Percentiles rank a stretch among this genome's conserved stretches.
Conservation (phyloP, 257 asterid genomes). For the Fraxinus excelsior region DNA sequence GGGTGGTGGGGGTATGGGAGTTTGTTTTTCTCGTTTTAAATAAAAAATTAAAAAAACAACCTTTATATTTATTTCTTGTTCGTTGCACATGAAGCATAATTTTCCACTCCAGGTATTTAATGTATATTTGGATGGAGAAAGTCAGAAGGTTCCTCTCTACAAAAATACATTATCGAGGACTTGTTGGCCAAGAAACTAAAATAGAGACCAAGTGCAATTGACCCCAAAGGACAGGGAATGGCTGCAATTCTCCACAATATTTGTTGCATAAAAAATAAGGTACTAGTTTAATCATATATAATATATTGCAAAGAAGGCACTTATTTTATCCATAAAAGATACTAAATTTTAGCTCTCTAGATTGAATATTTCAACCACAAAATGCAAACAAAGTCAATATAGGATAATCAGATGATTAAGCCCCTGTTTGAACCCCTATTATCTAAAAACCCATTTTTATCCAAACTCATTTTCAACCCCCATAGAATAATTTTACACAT, state of each 20-base stretch:
- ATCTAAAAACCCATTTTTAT: too few species aligned
- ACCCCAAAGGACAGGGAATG: not conserved
- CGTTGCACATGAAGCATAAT: not conserved
- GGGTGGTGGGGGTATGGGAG: not conserved
- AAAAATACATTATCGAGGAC: not conserved
- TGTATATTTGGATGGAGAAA: not conserved
- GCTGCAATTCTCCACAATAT: not conserved
- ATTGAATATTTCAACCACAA: not conserved
- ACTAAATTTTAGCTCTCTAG: not conserved
- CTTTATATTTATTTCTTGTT: not conserved
- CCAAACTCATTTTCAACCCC: too few species aligned
- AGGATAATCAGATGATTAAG: not conserved
- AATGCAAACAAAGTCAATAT: not conserved
- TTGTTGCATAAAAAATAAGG: slow-evolving; percentile 7
- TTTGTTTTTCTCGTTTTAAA: not conserved
- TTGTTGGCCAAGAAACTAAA: not conserved
- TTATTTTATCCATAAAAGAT: not conserved
- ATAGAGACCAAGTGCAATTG: not conserved
- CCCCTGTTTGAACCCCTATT: too few species aligned
- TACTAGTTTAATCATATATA: not conserved
- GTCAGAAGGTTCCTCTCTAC: not conserved
- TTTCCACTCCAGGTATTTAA: not conserved
- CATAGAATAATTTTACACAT: too few species aligned
- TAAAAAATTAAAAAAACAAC: not conserved
- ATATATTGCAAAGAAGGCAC: not conserved